These are phyloP conservation scores for Stipa capillata DNA, from an alignment of 176 grass and related monocot genomes.

Conservation along the genomic window DNA sequence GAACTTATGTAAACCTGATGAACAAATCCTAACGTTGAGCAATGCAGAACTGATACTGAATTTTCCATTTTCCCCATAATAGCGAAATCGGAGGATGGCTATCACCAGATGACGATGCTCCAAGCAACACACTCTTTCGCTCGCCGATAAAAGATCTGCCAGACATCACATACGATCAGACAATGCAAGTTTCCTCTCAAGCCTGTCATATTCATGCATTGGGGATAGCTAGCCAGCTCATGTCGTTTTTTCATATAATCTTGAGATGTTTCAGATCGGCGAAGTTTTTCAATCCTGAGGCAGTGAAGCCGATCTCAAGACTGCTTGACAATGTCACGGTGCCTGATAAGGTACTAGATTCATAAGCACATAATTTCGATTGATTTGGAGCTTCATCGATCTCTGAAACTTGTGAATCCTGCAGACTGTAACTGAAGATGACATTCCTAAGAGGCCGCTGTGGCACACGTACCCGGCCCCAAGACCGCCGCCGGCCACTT, in stretches of 20 bases:
- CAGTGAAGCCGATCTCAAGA: background rate
- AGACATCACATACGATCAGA: slow-evolving; percentile 16
- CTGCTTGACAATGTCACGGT: slow-evolving; percentile 1
- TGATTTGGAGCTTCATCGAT: background rate
- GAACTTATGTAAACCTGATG: background rate
- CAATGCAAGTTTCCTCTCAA: slow-evolving; percentile 1
- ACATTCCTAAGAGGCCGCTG: background rate
- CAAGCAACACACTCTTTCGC: background rate
- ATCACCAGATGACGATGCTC: background rate
- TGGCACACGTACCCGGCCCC: slow-evolving; percentile 23
- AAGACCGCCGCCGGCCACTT: background rate
- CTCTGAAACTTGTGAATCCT: background rate
- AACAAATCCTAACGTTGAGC: background rate
- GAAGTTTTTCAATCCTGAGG: slow-evolving; percentile 21
- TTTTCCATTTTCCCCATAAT: background rate
- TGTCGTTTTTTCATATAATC: background rate
- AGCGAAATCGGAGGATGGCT: slow-evolving; percentile 39
- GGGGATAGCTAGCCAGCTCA: no score
- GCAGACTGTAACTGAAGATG: slow-evolving; percentile 21
- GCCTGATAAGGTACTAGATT: slow-evolving; percentile 14
- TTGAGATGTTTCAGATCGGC: slow-evolving; percentile 11
- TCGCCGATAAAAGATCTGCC: background rate
- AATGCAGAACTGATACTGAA: background rate
- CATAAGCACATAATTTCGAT: background rate
- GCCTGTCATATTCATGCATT: background rate